Evolutionary conservation across 371 early-diverging fungal genomes (phyloP).

Genomic region (Rhizomucor pusillus): DNA sequence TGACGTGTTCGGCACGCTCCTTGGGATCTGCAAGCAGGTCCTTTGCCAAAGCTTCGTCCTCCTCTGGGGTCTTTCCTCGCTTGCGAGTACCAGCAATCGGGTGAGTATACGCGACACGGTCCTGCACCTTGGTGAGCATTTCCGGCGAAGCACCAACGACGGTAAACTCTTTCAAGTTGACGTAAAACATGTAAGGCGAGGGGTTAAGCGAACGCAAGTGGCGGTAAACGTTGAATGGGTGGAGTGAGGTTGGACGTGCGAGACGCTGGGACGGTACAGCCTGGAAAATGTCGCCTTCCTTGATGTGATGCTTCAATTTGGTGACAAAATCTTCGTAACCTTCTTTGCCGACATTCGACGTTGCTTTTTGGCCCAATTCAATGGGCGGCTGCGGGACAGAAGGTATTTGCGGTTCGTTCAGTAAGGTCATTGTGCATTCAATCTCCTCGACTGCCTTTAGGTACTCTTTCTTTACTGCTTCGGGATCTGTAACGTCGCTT

Average conservation of each 20-base stretch:
- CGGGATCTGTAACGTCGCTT: conserved; percentile 55
- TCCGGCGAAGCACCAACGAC: conserved; percentile 98
- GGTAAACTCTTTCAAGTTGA: conserved; percentile 87
- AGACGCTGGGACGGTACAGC: conserved; percentile 94
- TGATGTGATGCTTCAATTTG: conserved; percentile 87
- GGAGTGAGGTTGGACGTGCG: conserved; percentile 79
- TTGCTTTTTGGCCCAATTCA: conserved; percentile 56
- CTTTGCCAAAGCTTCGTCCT: conserved; percentile 81
- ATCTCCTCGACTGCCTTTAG: conserved; percentile 62
- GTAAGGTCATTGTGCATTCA: conserved; percentile 57
- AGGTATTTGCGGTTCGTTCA: conserved; percentile 57
- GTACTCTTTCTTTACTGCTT: conserved; percentile 61
- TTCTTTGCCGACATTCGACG: conserved; percentile 85
- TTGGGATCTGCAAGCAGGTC: conserved; percentile 87
- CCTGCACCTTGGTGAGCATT: conserved; percentile 92
- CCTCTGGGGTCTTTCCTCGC: conserved; percentile 80
- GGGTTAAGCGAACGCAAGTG: conserved; percentile 94
- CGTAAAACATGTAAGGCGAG: conserved; percentile 98
- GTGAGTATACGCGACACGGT: conserved; percentile 80
- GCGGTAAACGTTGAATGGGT: conserved; percentile 97
- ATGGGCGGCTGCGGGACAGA: conserved; percentile 67
- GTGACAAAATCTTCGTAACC: conserved; percentile 89
- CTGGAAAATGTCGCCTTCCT: conserved; percentile 95
- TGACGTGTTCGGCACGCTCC: conserved; percentile 95
- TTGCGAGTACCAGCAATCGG: conserved; percentile 97